A percentile compares a stretch with the other conserved stretches of the same genome.
Conservation (phyloP, 2,329 filamentous ascomycete species). For the Exophiala sp. region DNA sequence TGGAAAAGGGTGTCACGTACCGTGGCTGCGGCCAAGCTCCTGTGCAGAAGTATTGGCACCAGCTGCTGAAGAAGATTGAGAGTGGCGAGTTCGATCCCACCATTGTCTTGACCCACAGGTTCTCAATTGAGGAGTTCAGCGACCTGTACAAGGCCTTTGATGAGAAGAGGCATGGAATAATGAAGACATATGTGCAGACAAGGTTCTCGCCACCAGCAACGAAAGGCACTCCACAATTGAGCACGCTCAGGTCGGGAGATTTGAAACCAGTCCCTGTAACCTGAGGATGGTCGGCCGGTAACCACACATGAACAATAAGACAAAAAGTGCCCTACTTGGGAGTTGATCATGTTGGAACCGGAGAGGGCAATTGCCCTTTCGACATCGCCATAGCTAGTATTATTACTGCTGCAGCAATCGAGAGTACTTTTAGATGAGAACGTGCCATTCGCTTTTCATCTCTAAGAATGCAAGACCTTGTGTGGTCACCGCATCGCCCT, state of each 20-base stretch:
- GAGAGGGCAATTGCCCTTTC: too few relatives aligned
- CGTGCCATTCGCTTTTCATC: too few relatives aligned
- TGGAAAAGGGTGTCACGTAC: conserved; percentile 35
- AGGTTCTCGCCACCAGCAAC: conserved; percentile 17
- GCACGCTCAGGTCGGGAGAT: conserved; percentile 12
- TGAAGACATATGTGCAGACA: conserved; percentile 21
- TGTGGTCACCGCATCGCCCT: too few relatives aligned
- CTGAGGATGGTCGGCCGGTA: background rate
- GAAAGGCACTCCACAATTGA: conserved; percentile 12
- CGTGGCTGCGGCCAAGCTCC: conserved; percentile 61
- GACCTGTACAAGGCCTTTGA: conserved; percentile 17
- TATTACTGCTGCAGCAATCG: too few relatives aligned
- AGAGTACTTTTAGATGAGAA: too few relatives aligned
- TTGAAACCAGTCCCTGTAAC: conserved; percentile 6
- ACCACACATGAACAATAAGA: too few relatives aligned
- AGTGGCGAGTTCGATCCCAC: conserved; percentile 21
- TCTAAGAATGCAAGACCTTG: too few relatives aligned
- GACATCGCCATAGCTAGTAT: too few relatives aligned
- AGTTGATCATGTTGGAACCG: too few relatives aligned
- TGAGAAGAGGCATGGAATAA: conserved; percentile 15
- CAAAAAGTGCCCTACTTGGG: too few relatives aligned
- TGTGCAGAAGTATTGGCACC: conserved; percentile 55
- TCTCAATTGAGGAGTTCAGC: conserved; percentile 13
- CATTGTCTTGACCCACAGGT: conserved; percentile 11
- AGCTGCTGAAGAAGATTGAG: conserved; percentile 55